Evolutionary conservation across 306 rosid genomes (phyloP).

Genomic region (Phaseolus lunatus): DNA sequence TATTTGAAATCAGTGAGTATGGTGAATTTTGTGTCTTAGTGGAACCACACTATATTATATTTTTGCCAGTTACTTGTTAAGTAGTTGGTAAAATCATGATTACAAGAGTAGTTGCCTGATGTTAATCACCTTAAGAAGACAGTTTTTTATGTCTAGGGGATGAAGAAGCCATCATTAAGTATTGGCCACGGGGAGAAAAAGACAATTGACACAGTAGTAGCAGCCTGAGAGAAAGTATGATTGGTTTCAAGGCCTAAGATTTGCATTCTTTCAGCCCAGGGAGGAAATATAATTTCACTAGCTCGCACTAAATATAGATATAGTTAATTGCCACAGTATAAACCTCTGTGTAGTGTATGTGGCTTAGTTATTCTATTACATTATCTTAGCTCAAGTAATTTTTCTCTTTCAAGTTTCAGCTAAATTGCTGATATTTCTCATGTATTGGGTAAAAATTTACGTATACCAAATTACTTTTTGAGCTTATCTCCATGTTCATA

Average conservation of each 20-base stretch:
- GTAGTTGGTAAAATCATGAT: not conserved
- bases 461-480: not conserved
- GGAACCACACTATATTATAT: not conserved
- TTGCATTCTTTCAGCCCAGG: conserved; percentile 6
- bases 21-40: not conserved
- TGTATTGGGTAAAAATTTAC: not conserved
- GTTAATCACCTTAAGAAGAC: not conserved
- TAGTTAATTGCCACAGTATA: not conserved
- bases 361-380: not conserved
- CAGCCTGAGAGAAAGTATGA: not conserved
- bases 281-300: conserved; percentile 17
- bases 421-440: not conserved
- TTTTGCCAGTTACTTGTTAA: not conserved
- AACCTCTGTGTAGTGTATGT: not conserved
- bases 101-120: not conserved
- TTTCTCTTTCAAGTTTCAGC: conserved; percentile 1
- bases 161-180: not conserved
- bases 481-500: not conserved
- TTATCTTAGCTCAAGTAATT: conserved; percentile 20
- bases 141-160: not conserved
- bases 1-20: not conserved
- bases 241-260: not conserved
- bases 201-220: not conserved
- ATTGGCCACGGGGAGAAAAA: not conserved
- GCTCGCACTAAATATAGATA: not conserved